These are phyloP conservation scores for Suillus discolor DNA, from an alignment of 768 basidiomycete genomes.

Conservation along the genomic window DNA sequence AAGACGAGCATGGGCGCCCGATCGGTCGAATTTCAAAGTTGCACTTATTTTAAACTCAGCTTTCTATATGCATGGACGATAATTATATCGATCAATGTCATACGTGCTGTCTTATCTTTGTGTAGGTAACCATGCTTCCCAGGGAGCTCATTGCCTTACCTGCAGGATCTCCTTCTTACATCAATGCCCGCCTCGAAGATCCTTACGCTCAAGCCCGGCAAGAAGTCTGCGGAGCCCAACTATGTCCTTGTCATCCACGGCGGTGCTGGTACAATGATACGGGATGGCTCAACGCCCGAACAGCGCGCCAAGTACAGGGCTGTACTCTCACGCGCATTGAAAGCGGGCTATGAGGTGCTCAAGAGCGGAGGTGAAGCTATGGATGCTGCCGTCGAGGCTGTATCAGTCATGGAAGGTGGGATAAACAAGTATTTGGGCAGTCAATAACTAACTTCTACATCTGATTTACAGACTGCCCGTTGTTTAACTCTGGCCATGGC, in stretches of 20 bases:
- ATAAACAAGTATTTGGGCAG: neutral
- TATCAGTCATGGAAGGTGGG: slow-evolving; percentile 70
- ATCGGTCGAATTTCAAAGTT: no score
- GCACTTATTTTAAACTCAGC: no score
- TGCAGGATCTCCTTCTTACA: neutral
- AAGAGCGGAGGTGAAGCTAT: slow-evolving; percentile 75
- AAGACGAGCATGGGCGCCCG: no score
- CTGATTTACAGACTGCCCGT: slow-evolving; percentile 56
- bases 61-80: no score
- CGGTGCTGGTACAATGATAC: slow-evolving; percentile 74
- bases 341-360: slow-evolving; percentile 65
- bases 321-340: slow-evolving; percentile 55
- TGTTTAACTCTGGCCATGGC: slow-evolving; percentile 82
- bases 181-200: slow-evolving; percentile 5
- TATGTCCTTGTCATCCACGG: slow-evolving; percentile 74
- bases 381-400: slow-evolving; percentile 80
- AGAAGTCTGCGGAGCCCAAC: slow-evolving; percentile 15
- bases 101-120: neutral
- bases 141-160: neutral
- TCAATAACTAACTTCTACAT: neutral
- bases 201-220: slow-evolving; percentile 7
- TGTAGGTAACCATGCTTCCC: neutral
- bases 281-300: slow-evolving; percentile 57
- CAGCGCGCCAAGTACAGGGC: slow-evolving; percentile 59
- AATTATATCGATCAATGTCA: no score